These are phyloP conservation scores for Penicillium thymicola DNA, from an alignment of 2,329 filamentous ascomycete genomes.

Conservation along the genomic window DNA sequence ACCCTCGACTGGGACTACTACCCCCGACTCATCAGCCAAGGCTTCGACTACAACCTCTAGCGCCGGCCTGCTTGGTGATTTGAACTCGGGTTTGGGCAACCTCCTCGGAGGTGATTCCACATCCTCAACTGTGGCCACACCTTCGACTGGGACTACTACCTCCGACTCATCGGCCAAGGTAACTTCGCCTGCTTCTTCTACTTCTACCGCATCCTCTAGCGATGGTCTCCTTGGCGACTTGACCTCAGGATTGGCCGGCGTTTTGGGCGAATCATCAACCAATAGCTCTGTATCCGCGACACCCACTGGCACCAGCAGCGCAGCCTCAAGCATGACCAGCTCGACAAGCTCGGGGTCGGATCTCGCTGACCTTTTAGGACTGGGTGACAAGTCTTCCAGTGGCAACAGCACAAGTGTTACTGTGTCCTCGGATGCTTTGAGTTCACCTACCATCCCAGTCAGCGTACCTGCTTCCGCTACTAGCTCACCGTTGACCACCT, in stretches of 20 bases:
- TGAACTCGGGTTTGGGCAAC: neutral
- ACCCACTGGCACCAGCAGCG: neutral
- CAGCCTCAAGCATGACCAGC: neutral
- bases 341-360: conserved; percentile 3
- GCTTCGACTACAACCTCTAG: neutral
- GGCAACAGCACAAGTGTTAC: conserved; percentile 3
- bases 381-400: conserved; percentile 5
- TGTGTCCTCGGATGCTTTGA: neutral
- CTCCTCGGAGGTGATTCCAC: neutral
- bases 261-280: neutral
- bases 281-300: neutral
- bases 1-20: neutral
- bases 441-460: conserved; percentile 25
- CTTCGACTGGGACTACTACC: neutral
- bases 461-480: conserved; percentile 25
- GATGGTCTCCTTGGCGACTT: conserved; percentile 11
- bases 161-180: neutral
- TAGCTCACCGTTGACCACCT: neutral
- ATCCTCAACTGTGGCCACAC: neutral
- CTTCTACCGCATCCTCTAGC: neutral
- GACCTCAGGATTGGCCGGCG: neutral
- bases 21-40: neutral
- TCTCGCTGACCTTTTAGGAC: conserved; percentile 4
- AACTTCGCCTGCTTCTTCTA: neutral
- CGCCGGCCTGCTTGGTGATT: neutral